Percentiles rank a stretch among this genome's conserved stretches.
phyloP scores from a whole-genome alignment of 306 rosid genomes.

The Prunus mume region DNA sequence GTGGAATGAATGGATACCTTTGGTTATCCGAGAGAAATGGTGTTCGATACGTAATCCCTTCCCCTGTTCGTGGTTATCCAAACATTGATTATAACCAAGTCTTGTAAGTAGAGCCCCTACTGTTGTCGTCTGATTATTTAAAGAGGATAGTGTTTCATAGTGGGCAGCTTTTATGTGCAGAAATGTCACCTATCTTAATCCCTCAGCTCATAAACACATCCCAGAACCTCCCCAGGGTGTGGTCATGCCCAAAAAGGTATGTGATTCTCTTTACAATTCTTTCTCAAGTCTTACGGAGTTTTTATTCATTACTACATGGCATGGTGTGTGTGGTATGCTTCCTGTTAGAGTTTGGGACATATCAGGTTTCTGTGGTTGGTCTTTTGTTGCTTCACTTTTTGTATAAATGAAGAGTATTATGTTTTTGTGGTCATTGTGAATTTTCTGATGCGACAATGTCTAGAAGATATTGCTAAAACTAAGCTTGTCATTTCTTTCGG shows the following conservation, averaged over 20 bases:
- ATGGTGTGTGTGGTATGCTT: not conserved
- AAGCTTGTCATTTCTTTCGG: not conserved
- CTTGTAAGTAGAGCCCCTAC: conserved; percentile 54
- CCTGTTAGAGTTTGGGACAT: not conserved
- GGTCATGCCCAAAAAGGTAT: conserved; percentile 72
- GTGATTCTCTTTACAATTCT: conserved; percentile 21
- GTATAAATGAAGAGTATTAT: not conserved
- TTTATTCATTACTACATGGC: not conserved
- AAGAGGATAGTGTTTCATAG: conserved; percentile 24
- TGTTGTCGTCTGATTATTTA: conserved; percentile 21
- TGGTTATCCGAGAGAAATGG: conserved; percentile 75
- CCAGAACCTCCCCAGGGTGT: conserved; percentile 74
- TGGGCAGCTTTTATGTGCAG: conserved; percentile 49
- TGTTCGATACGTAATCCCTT: conserved; percentile 40
- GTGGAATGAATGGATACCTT: conserved; percentile 87
- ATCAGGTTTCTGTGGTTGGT: not conserved
- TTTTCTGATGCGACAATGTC: not conserved
- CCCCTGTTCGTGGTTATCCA: conserved; percentile 70
- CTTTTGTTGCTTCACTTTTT: not conserved
- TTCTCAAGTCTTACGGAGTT: not conserved
- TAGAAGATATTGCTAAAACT: not conserved
- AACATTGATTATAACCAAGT: conserved; percentile 66
- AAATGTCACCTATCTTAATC: conserved; percentile 66
- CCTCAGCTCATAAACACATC: conserved; percentile 52
- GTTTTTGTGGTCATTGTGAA: not conserved